Percentiles rank a stretch among this genome's conserved stretches.
Conservation (phyloP, 73 alveolate genomes). For the Uronychia setigera region DNA sequence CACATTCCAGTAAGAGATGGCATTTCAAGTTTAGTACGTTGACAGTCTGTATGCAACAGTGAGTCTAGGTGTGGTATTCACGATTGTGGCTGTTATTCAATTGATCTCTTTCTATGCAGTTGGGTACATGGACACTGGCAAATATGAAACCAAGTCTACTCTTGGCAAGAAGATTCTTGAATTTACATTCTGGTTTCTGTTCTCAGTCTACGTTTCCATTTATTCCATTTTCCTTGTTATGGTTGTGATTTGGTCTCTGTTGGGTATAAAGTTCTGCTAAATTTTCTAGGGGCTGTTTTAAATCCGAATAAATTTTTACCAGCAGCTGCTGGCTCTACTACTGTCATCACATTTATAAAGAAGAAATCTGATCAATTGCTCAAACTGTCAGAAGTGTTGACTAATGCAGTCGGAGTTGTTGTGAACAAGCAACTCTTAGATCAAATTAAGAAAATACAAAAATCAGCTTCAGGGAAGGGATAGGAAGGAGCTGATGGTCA, state of each 20-base stretch:
- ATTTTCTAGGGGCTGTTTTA: slow-evolving; percentile 15
- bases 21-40: too few relatives aligned
- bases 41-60: neutral
- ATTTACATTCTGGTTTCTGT: slow-evolving; percentile 2
- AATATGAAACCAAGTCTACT: neutral
- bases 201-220: neutral
- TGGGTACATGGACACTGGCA: slow-evolving; percentile 6
- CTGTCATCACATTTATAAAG: neutral
- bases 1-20: neutral
- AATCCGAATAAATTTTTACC: slow-evolving; percentile 21
- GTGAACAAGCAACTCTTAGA: neutral
- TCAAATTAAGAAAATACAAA: neutral
- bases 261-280: too few relatives aligned
- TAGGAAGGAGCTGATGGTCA: too few relatives aligned
- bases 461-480: too few relatives aligned
- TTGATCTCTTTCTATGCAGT: slow-evolving; percentile 16
- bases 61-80: neutral
- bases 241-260: slow-evolving; percentile 8
- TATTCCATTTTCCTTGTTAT: slow-evolving; percentile 3
- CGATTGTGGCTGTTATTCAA: neutral
- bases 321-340: slow-evolving; percentile 1
- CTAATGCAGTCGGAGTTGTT: slow-evolving; percentile 2
- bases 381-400: neutral
- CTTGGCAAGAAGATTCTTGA: neutral
- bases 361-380: too few relatives aligned